Evolutionary conservation across 352 stramenopile genomes (phyloP), one percentile per base, ranked within the genome.

Genomic region (Aphanomyces euteiches): DNA sequence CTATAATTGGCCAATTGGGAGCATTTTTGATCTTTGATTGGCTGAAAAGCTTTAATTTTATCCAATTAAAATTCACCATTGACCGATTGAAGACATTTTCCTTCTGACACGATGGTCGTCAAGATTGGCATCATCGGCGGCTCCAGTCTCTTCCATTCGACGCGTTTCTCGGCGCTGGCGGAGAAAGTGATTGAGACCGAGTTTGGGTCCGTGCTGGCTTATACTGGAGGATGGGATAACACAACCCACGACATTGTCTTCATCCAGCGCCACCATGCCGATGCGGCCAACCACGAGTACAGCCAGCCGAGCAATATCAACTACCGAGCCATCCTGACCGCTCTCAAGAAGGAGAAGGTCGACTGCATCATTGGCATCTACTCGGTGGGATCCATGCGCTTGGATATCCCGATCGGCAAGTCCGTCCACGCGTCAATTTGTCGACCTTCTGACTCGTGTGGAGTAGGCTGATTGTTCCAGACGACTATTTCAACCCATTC

Each of bases 401-500:
- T 66, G 36, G 60, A 77, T 41, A 82, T 90, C 36, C 56, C 56
- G 19, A 77, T 90, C 47, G 84, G 84, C 1, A 66, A 76, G 72
- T 79, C 66, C 59, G 72, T 67, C 1, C n/a, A 17, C 57, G 5
- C 60, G 10, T 71, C 7, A 15, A 53, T 19, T 12, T 21, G 7
- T 1, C 8, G 21, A 69, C 7, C 47, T 67, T 39, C 66, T 67
- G 19, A 28, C 15, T 54, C 56, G 28, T 36, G 10, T 4, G 12
- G n/a, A 21, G 17, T 47, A 71, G 19, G 45, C 34, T 77, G 50
- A 79, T 94, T 21, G 81, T 96, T 63, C 88, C 87, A 0, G 83
- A 96, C 38, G 89, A 96, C 77, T 96, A 87, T 72, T 96, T 95
- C 71, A 95, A 90, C 61, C 88, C 88, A 19, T 94, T 92, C 61